A percentile compares a stretch with the other conserved stretches of the same genome.
Conservation (phyloP, 306 rosid genomes). For the Spatholobus suberectus region DNA sequence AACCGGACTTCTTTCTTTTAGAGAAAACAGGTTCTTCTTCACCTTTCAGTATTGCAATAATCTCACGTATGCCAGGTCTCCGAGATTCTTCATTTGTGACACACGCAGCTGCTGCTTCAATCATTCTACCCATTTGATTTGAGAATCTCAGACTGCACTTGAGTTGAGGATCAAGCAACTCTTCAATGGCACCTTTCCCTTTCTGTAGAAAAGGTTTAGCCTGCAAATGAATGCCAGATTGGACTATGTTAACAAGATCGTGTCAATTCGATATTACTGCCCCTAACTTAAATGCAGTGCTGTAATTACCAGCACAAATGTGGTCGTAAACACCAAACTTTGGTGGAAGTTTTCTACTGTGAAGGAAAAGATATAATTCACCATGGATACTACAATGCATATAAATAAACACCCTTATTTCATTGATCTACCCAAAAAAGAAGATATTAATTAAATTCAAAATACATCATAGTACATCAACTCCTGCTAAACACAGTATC, state of each 20-base stretch:
- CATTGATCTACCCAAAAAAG: constrained; percentile 9
- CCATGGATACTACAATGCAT: constrained; percentile 28
- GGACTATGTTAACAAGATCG: constrained; percentile 16
- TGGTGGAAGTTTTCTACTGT: constrained; percentile 3
- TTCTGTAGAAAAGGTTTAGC: constrained; percentile 87
- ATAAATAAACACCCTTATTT: constrained; percentile 13
- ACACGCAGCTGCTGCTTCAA: constrained; percentile 91
- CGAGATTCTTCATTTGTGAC: constrained; percentile 84
- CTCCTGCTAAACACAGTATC: constrained; percentile 2
- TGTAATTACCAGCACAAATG: neutral
- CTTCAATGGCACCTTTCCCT: constrained; percentile 87
- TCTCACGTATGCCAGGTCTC: constrained; percentile 78
- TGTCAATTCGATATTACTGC: constrained; percentile 9
- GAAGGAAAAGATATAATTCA: constrained; percentile 18
- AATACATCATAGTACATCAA: neutral
- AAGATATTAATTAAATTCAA: constrained; percentile 1
- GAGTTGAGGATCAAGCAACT: constrained; percentile 83
- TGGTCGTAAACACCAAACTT: neutral
- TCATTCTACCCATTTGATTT: constrained; percentile 74
- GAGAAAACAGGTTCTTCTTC: constrained; percentile 63
- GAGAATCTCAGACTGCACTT: constrained; percentile 64
- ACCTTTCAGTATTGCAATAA: constrained; percentile 82
- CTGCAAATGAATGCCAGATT: constrained; percentile 51
- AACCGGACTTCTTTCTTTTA: constrained; percentile 71
- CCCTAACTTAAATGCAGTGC: neutral